Conservation (phyloP, 768 basidiomycete species). For the Tylopilus vinaceipallidus region DNA sequence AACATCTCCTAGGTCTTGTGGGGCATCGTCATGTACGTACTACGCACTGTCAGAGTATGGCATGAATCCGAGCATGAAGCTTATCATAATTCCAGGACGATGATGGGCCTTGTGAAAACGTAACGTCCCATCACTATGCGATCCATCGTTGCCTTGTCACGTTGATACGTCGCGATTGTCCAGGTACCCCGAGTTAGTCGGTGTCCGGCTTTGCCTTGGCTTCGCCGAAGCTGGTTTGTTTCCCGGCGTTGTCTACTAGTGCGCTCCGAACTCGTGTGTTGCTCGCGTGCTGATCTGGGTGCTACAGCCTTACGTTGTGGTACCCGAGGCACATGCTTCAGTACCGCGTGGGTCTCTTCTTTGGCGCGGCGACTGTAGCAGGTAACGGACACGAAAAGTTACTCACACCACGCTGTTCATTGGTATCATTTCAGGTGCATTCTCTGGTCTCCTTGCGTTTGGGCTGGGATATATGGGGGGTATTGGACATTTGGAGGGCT, state of each 20-base stretch:
- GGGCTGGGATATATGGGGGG: constrained; percentile 54
- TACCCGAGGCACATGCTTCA: constrained; percentile 64
- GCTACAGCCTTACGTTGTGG: constrained; percentile 57
- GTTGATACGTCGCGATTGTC: neutral
- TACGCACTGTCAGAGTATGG: too few relatives aligned
- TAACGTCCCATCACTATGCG: too few relatives aligned
- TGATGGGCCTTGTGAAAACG: constrained; percentile 71
- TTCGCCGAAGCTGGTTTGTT: constrained; percentile 69
- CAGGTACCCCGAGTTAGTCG: constrained; percentile 64
- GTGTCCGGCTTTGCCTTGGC: constrained; percentile 56
- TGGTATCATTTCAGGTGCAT: constrained; percentile 37
- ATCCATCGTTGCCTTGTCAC: neutral
- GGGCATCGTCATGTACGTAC: constrained; percentile 58
- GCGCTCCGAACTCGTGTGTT: constrained; percentile 11
- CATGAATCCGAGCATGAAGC: neutral
- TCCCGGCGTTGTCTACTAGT: constrained; percentile 77
- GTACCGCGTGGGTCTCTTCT: constrained; percentile 60
- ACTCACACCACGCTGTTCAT: neutral
- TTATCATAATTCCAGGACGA: constrained; percentile 38
- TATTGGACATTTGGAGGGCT: constrained; percentile 44
- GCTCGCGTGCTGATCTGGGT: neutral
- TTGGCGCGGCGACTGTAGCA: constrained; percentile 60
- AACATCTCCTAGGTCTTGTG: constrained; percentile 51
- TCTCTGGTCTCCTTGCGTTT: constrained; percentile 58
- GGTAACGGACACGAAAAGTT: constrained; percentile 26